These are phyloP conservation scores for Stellera chamaejasme DNA, from an alignment of 345 rosid genomes.

Conservation along the genomic window DNA sequence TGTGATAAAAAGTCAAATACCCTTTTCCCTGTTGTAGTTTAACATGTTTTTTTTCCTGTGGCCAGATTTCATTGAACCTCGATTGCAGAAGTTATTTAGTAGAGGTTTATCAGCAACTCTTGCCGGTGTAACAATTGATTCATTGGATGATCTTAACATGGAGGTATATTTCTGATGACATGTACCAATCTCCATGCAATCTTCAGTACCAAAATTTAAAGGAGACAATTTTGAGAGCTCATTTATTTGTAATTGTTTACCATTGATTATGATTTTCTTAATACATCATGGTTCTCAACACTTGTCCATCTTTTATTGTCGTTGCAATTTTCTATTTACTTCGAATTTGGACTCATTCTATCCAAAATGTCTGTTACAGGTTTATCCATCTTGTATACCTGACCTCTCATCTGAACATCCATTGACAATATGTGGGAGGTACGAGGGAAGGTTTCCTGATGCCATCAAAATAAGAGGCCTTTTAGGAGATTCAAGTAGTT, in stretches of 20 bases:
- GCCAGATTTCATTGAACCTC: conserved; percentile 55
- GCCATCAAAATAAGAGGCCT: conserved; percentile 31
- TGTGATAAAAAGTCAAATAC: not conserved
- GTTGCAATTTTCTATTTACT: too few relatives aligned
- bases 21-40: not conserved
- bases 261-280: too few relatives aligned
- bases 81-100: conserved; percentile 41
- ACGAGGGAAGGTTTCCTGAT: conserved; percentile 38
- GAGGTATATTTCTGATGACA: conserved; percentile 46
- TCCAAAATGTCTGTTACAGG: conserved; percentile 17
- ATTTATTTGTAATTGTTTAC: too few relatives aligned
- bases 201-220: too few relatives aligned
- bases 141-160: conserved; percentile 51
- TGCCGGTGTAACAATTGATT: conserved; percentile 48
- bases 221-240: too few relatives aligned
- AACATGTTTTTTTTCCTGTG: conserved; percentile 8
- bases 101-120: conserved; percentile 50
- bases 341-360: too few relatives aligned
- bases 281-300: too few relatives aligned
- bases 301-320: too few relatives aligned
- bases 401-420: conserved; percentile 49
- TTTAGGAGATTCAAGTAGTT: conserved; percentile 36
- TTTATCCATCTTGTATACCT: conserved; percentile 35
- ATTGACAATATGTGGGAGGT: conserved; percentile 45
- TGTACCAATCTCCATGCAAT: not conserved